Conservation (phyloP, 768 basidiomycete genomes). For the Pleurotus sapidus region DNA sequence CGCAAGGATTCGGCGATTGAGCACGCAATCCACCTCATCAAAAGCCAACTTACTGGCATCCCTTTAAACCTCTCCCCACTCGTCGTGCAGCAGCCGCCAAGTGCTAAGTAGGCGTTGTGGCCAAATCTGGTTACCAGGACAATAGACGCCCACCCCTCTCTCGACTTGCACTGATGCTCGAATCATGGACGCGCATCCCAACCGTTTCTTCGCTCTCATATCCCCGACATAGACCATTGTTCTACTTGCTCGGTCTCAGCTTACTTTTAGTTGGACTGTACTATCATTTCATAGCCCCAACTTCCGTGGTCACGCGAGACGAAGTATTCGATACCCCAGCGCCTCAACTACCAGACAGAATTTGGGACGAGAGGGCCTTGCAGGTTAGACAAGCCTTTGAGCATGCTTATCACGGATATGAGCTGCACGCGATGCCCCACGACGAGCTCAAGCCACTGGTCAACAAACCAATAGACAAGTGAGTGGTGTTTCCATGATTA, state of each 20-base stretch:
- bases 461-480: constrained; percentile 8
- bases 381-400: constrained; percentile 60
- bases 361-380: constrained; percentile 52
- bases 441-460: constrained; percentile 63
- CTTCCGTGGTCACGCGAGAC: neutral
- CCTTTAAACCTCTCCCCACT: no score
- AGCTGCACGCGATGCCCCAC: constrained; percentile 53
- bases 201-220: no score
- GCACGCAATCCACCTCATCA: no score
- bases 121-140: no score
- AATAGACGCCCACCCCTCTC: no score
- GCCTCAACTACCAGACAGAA: constrained; percentile 18
- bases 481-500: neutral
- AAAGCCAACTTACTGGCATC: no score
- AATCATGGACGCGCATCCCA: no score
- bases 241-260: neutral
- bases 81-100: no score
- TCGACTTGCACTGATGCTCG: no score
- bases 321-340: neutral
- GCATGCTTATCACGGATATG: constrained; percentile 69
- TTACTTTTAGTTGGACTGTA: neutral
- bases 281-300: neutral
- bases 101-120: no score
- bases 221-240: no score
- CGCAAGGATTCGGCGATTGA: no score